phyloP scores from a whole-genome alignment of 257 asterid genomes.

The Pogostemon cablin region DNA sequence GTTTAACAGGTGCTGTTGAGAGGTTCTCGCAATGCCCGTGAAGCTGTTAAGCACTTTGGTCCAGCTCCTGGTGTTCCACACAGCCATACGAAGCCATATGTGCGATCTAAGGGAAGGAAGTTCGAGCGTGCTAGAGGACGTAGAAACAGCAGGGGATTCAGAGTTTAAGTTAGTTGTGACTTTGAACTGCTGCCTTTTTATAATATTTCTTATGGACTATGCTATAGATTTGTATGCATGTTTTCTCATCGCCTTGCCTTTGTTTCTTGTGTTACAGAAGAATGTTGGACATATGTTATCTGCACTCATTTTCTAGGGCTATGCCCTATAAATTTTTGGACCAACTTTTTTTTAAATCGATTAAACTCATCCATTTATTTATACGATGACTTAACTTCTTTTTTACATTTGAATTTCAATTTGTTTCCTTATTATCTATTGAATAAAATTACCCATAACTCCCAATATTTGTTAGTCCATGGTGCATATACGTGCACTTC shows the following conservation, averaged over 20 bases:
- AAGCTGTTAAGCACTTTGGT: constrained; percentile 97
- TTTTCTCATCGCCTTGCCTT: background rate
- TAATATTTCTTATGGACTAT: background rate
- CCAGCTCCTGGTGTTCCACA: constrained; percentile 99
- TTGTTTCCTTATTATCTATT: no score
- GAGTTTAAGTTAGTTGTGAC: constrained; percentile 46
- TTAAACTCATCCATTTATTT: background rate
- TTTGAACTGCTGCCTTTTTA: constrained; percentile 25
- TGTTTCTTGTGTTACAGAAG: background rate
- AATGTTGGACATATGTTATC: constrained; percentile 1
- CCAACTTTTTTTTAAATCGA: background rate
- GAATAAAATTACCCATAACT: no score
- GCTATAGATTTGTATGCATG: constrained; percentile 4
- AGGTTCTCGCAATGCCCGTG: constrained; percentile 87
- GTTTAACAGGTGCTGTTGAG: constrained; percentile 72
- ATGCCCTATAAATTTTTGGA: constrained; percentile 21
- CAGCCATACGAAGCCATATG: constrained; percentile 96
- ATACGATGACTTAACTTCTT: no score
- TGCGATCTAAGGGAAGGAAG: constrained; percentile 90
- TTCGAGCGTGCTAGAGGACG: constrained; percentile 88
- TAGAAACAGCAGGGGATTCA: constrained; percentile 84
- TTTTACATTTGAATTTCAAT: no score
- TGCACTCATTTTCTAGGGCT: background rate
- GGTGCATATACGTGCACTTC: no score
- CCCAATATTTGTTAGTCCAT: no score